Evolutionary conservation across 768 basidiomycete species (phyloP).

Genomic region (Dacryopinax spathularia): DNA sequence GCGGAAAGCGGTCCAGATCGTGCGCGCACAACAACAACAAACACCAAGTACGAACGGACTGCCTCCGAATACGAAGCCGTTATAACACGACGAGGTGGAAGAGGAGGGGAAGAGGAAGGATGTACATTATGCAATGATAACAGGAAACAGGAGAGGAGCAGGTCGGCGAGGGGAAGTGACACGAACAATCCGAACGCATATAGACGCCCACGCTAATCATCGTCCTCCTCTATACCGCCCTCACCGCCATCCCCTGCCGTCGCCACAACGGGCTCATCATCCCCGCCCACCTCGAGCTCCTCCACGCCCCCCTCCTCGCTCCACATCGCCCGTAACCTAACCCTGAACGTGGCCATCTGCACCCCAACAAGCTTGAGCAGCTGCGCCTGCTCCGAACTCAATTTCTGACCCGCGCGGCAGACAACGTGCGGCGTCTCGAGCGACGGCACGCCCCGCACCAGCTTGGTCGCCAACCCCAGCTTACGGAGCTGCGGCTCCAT

Average conservation of each 20-base stretch:
- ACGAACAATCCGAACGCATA: not conserved
- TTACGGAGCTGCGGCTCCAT: conserved; percentile 94
- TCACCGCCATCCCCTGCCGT: not conserved
- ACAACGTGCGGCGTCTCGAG: conserved; percentile 65
- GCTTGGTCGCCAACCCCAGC: conserved; percentile 69
- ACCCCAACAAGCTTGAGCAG: conserved; percentile 82
- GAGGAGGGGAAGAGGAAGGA: not conserved
- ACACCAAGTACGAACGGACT: not conserved
- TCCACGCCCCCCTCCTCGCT: conserved; percentile 46
- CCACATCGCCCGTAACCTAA: conserved; percentile 60
- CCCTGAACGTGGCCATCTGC: conserved; percentile 72
- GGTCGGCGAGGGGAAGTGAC: not conserved
- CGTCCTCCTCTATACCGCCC: conserved; percentile 4
- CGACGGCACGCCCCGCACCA: conserved; percentile 80
- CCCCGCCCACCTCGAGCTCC: conserved; percentile 28
- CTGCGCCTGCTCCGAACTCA: conserved; percentile 50
- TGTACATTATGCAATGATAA: too few relatives aligned
- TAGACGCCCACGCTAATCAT: not conserved
- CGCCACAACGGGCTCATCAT: not conserved
- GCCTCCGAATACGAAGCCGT: not conserved
- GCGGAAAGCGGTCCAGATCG: not conserved
- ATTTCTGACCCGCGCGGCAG: conserved; percentile 34
- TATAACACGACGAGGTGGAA: not conserved
- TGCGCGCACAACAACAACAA: not conserved
- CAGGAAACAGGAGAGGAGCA: too few relatives aligned